Evolutionary conservation across 2,329 filamentous ascomycete species (phyloP), one percentile per base, ranked within the genome.

Genomic region (Chaetomium sp.): DNA sequence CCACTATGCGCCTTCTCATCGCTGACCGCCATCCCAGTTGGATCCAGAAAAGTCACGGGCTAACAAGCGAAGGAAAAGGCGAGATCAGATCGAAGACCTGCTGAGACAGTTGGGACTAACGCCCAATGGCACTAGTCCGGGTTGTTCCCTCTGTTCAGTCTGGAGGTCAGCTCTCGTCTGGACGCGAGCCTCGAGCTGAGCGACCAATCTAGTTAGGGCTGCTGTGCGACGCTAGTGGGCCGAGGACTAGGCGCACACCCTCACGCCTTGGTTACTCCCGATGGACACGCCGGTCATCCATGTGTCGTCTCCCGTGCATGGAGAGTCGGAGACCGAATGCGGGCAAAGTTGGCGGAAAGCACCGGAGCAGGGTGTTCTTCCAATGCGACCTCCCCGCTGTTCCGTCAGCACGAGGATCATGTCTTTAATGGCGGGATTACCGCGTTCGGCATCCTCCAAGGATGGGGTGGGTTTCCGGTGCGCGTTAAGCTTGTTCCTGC

Each of bases 31-130:
- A 58, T 52, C 33, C 48, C 45, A 37, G 32, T 27, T 46, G 38
- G 33, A 40, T 48, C 36, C 32, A 38, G 51, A 45, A 36, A 6
- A 48, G 36, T 33, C n/a, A 49, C 5, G 43, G 34, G 12, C 44
- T 49, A 42, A 41, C 40, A 53, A 48, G 43, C 12, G 10, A 34
- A 27, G 34, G 37, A 38, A 51, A 12, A 38, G 37, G 37, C 12
- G 58, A 58, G 58, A 61, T 59, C 56, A 56, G 58, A 61, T 61
- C 58, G 55, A 8, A 58, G 52, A 55, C 58, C 52, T 55, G 58
- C 60, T 61, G 59, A 56, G 54, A 47, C 46, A 38, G 51, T 54
- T 49, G 53, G 54, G 56, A 44, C 55, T 58, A 59, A 47, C 37
- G 54, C 44, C 19, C 41, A 56, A 41, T 32, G 35, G 55, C 41